Percentiles rank a stretch among this genome's conserved stretches.
phyloP scores from a whole-genome alignment of 2,329 filamentous ascomycete genomes.

The Blastomyces gilchristii region DNA sequence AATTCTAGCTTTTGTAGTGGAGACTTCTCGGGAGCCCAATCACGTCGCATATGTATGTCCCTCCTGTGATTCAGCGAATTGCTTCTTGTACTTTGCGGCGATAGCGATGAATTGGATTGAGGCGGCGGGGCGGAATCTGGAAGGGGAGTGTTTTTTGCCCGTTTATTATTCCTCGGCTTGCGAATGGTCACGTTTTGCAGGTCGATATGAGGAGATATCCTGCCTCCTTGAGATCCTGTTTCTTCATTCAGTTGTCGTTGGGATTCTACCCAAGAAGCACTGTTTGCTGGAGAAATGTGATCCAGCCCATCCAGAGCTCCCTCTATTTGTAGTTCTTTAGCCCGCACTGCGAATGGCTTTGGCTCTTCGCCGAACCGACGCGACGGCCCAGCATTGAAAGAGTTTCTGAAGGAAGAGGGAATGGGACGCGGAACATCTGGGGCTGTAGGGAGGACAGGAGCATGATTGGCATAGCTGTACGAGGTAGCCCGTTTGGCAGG shows the following conservation, averaged over 20 bases:
- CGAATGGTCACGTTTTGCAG: constrained; percentile 6
- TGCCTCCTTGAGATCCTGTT: not conserved
- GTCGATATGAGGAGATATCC: not conserved
- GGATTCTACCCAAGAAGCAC: constrained; percentile 3
- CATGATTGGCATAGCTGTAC: constrained; percentile 3
- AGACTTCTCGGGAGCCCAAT: constrained; percentile 69
- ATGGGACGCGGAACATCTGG: constrained; percentile 53
- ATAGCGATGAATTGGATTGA: constrained; percentile 3
- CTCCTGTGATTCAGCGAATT: constrained; percentile 18
- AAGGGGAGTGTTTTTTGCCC: constrained; percentile 9
- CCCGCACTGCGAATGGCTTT: constrained; percentile 22
- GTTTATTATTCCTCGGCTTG: constrained; percentile 11
- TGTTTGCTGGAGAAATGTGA: constrained; percentile 2
- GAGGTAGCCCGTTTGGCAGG: constrained; percentile 1
- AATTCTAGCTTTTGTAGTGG: constrained; percentile 89
- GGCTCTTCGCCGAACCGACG: constrained; percentile 11
- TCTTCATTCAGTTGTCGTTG: constrained; percentile 7
- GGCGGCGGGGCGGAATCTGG: not conserved
- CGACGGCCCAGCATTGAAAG: constrained; percentile 34
- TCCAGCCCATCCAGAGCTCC: not conserved
- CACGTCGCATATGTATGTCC: constrained; percentile 25
- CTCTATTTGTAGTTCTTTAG: constrained; percentile 2
- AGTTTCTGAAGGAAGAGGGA: constrained; percentile 48
- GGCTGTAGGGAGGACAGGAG: constrained; percentile 37
- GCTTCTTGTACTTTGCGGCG: constrained; percentile 17